phyloP scores from a whole-genome alignment of 495 filamentous ascomycete genomes.

The Tuber microsphaerosporum region DNA sequence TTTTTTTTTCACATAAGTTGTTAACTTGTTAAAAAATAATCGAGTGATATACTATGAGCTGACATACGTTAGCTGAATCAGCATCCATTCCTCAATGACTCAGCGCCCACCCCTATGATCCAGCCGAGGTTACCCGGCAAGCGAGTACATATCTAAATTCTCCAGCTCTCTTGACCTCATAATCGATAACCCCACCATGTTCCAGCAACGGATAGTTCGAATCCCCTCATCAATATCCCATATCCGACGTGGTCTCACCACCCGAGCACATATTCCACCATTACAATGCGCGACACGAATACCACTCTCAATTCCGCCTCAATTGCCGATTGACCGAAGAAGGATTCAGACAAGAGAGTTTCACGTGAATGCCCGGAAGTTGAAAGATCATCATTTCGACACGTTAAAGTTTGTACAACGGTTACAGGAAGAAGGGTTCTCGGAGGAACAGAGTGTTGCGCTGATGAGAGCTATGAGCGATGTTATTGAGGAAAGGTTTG shows the following conservation, averaged over 20 bases:
- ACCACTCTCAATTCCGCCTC: not conserved
- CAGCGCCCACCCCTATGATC: not conserved
- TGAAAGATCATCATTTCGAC: slow-evolving; percentile 91
- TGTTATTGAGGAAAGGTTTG: slow-evolving; percentile 85
- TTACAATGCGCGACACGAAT: not conserved
- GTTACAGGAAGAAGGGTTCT: slow-evolving; percentile 84
- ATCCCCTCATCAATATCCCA: not conserved
- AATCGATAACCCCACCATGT: not conserved
- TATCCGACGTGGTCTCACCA: not conserved
- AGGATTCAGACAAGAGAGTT: slow-evolving; percentile 50
- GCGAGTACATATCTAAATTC: not conserved
- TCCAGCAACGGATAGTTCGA: not conserved
- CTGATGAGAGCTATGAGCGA: slow-evolving; percentile 97
- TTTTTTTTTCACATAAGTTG: too few species aligned
- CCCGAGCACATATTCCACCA: not conserved
- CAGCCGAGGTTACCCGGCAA: not conserved
- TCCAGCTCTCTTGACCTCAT: not conserved
- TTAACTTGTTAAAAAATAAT: not conserved
- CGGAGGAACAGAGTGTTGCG: slow-evolving; percentile 86
- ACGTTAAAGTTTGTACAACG: slow-evolving; percentile 94
- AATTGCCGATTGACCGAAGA: not conserved
- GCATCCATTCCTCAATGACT: not conserved
- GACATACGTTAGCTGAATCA: not conserved
- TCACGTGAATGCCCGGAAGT: slow-evolving; percentile 56
- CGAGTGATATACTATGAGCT: not conserved